Evolutionary conservation across 2,329 filamentous ascomycete genomes (phyloP), one percentile per base, ranked within the genome.

Genomic region (Trichoderma sp.): DNA sequence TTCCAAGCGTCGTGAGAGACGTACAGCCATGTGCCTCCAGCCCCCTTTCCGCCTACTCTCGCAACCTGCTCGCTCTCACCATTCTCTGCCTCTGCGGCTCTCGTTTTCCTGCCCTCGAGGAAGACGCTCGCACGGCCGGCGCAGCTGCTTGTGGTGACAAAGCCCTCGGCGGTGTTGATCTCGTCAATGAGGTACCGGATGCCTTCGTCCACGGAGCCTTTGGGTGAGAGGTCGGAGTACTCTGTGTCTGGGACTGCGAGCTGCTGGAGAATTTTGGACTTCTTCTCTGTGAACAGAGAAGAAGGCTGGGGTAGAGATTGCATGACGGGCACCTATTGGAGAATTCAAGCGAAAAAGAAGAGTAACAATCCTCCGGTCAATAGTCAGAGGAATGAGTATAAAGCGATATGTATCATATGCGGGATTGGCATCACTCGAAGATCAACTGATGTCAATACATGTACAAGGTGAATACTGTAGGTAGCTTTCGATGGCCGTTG

Each of bases 101-200:
- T 64, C 7, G 69, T 69, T 70, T 86, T 90, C 51, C 79, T 80
- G 0, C 93, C 93, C 78, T 97, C 94, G 0, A 96, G 80, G 73
- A 96, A 98, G 4, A 97, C 90, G 69, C 90, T 93, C 54, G 96
- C 85, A 60, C 94, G 83, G 0, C 94, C 94, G 2, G 92, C 91
- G 75, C 94, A 98, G 76, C 93, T 97, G 78, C 93, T 97, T 3
- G 93, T 97, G 1, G 94, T 97, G 41, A 96, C 92, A 47, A 93
- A 85, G 1, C 91, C 92, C 1, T 88, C 84, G 6, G 89, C 74
- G 1, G 72, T 75, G 76, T 98, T 98, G 74, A 98, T 89, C 69
- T 90, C 87, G 58, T 84, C 82, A 67, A 98, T 93, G 62, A 97
- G 80, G 24, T 88, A 83, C 54, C 89, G 85, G 69, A 98, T 93